Conservation (phyloP, 768 basidiomycete genomes). For the Harrya chromipes region DNA sequence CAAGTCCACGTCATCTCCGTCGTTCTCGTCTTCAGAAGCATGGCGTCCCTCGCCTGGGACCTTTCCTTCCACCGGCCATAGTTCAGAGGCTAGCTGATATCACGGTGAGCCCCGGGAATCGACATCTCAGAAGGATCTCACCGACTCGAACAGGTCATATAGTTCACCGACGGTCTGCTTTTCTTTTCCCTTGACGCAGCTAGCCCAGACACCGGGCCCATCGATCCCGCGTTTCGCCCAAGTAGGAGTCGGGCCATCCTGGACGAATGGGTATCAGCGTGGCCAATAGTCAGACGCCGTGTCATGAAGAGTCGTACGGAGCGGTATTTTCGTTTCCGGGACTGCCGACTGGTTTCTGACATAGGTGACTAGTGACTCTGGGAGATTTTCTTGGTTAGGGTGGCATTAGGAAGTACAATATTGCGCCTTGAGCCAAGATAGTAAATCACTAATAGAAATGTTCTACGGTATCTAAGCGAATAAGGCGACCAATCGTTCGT, state of each 20-base stretch:
- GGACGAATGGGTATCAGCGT: conserved; percentile 3
- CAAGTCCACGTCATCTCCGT: conserved; percentile 46
- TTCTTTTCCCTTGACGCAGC: conserved; percentile 84
- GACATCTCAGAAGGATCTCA: conserved; percentile 33
- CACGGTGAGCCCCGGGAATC: conserved; percentile 8
- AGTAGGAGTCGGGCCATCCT: conserved; percentile 63
- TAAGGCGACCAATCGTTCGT: conserved; percentile 1
- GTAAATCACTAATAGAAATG: background rate
- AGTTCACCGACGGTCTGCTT: conserved; percentile 73
- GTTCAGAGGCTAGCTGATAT: conserved; percentile 59
- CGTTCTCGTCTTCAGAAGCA: conserved; percentile 36
- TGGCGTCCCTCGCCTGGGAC: conserved; percentile 23
- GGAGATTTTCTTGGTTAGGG: no score
- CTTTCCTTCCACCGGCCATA: conserved; percentile 56
- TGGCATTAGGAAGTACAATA: no score
- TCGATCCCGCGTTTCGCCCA: conserved; percentile 66
- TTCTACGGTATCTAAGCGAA: conserved; percentile 21
- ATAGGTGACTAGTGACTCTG: background rate
- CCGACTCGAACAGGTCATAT: conserved; percentile 75
- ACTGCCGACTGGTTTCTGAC: conserved; percentile 18
- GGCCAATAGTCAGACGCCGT: background rate
- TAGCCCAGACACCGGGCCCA: conserved; percentile 85
- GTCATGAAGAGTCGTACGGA: conserved; percentile 38
- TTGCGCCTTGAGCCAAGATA: background rate
- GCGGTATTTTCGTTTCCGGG: conserved; percentile 48